These are phyloP conservation scores for Fusarium compactum DNA, from an alignment of 2,329 filamentous ascomycete species.

Conservation along the genomic window DNA sequence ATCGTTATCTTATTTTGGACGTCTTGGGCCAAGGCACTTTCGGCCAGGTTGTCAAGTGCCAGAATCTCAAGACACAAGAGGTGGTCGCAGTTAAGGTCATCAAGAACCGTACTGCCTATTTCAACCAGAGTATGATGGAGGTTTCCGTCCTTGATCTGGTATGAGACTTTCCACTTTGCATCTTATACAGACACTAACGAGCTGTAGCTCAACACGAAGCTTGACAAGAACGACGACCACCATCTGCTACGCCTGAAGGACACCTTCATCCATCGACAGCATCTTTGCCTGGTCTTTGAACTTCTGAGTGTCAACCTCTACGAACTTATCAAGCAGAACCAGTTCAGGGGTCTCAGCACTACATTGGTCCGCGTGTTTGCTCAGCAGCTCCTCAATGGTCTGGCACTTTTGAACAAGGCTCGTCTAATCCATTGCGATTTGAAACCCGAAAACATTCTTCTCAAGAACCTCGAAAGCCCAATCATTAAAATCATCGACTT, in stretches of 20 bases:
- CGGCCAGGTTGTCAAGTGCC: conserved; percentile 98
- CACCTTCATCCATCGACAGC: conserved; percentile 97
- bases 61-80: conserved; percentile 97
- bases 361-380: conserved; percentile 97
- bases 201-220: conserved; percentile 89
- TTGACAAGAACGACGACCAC: conserved; percentile 99
- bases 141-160: conserved; percentile 96
- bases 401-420: conserved; percentile 94
- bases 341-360: conserved; percentile 96
- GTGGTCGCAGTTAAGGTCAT: conserved; percentile 99
- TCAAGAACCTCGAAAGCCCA: conserved; percentile 98
- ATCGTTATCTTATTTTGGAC: conserved; percentile 96
- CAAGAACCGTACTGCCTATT: conserved; percentile 98
- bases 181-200: conserved; percentile 42
- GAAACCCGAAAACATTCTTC: conserved; percentile 96
- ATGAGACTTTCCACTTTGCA: conserved; percentile 49
- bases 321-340: conserved; percentile 99
- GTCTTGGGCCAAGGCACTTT: conserved; percentile 98
- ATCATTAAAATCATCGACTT: conserved; percentile 99
- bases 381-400: conserved; percentile 92
- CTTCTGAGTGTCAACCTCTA: conserved; percentile 97
- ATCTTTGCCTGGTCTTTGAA: conserved; percentile 96
- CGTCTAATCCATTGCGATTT: conserved; percentile 97
- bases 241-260: conserved; percentile 95
- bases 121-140: conserved; percentile 99